A percentile compares a stretch with the other conserved stretches of the same genome.
phyloP scores from a whole-genome alignment of 305 asterid species.

The Fraxinus xanthoxyloides region DNA sequence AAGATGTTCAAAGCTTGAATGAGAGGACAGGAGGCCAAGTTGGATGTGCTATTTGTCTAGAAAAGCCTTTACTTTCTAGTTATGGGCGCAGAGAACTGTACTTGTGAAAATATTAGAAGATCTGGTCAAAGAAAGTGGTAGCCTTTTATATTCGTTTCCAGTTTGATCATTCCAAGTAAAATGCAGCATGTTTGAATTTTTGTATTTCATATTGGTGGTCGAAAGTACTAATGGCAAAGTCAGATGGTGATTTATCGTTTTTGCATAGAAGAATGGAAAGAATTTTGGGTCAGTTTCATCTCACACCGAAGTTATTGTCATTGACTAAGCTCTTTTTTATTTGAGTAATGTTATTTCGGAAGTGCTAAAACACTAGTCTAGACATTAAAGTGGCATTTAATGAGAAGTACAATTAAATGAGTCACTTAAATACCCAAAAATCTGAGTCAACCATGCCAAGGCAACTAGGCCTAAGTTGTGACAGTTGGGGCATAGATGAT shows the following conservation, averaged over 20 bases:
- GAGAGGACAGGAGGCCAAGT: not conserved
- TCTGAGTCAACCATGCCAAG: too few species aligned
- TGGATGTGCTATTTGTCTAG: not conserved
- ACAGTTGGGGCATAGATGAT: too few species aligned
- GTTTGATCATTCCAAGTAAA: not conserved
- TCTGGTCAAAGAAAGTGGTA: not conserved
- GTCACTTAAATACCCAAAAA: not conserved
- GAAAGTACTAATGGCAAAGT: not conserved
- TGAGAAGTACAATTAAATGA: not conserved
- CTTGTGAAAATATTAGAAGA: not conserved
- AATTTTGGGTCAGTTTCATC: not conserved
- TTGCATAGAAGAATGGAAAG: not conserved
- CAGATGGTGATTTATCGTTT: not conserved
- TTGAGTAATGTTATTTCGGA: not conserved
- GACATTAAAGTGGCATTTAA: not conserved
- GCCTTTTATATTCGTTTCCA: not conserved
- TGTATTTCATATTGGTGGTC: not conserved
- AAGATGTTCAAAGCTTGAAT: not conserved
- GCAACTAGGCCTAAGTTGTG: too few species aligned
- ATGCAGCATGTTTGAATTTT: not conserved
- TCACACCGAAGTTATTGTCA: not conserved
- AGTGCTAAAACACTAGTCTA: not conserved
- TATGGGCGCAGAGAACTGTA: not conserved
- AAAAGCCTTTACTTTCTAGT: not conserved
- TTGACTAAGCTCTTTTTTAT: not conserved